phyloP scores from a whole-genome alignment of 2,329 filamentous ascomycete genomes.

The Golovinomyces cichoracearum region DNA sequence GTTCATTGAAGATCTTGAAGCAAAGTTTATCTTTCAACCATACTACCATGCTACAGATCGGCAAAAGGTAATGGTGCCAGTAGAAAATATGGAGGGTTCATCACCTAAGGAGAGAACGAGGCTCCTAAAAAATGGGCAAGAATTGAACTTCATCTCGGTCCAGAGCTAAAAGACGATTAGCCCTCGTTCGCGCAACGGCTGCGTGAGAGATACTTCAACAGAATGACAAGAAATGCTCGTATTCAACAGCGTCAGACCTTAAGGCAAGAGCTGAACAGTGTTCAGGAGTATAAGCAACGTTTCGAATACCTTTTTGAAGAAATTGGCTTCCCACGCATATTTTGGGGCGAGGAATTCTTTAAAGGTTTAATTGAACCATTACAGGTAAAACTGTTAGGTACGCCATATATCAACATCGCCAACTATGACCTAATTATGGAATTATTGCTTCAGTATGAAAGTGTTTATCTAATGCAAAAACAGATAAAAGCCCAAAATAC shows the following conservation, averaged over 20 bases:
- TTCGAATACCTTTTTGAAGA: not conserved
- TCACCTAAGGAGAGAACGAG: not conserved
- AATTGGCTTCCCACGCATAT: not conserved
- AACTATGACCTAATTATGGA: not conserved
- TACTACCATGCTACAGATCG: not conserved
- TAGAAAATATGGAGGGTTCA: not conserved
- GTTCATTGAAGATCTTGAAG: not conserved
- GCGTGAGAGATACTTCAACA: not conserved
- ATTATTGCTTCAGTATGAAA: not conserved
- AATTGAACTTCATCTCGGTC: not conserved
- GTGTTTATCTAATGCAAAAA: not conserved
- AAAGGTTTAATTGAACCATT: not conserved
- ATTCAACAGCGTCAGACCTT: not conserved
- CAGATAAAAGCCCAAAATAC: too few relatives aligned
- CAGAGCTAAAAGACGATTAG: not conserved
- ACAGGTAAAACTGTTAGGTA: not conserved
- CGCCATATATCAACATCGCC: not conserved
- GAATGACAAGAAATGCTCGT: not conserved
- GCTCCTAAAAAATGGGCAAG: not conserved
- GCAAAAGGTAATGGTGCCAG: not conserved
- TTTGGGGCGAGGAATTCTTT: not conserved
- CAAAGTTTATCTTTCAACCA: not conserved
- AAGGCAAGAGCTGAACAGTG: not conserved
- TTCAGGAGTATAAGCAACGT: not conserved
- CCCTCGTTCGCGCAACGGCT: not conserved